These are phyloP conservation scores for Cicer cuneatum DNA, from an alignment of 306 rosid genomes.

Conservation along the genomic window DNA sequence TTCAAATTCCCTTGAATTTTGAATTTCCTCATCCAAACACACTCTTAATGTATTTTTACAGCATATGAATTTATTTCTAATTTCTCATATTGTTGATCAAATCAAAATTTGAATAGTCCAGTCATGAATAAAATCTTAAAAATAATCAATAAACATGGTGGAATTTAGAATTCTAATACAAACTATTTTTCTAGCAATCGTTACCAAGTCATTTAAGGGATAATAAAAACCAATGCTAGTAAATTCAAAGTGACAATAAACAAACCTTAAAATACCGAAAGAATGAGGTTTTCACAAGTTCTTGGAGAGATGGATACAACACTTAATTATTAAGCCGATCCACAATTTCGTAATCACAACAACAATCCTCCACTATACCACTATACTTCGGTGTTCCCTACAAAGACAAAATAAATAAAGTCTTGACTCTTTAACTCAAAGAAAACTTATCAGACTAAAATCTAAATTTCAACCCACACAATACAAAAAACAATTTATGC, in stretches of 20 bases:
- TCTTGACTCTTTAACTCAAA: too few relatives aligned
- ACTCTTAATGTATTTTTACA: slow-evolving; percentile 7
- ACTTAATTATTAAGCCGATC: slow-evolving; percentile 60
- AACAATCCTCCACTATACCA: slow-evolving; percentile 76
- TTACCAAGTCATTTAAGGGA: neutral
- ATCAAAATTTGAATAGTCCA: slow-evolving; percentile 17
- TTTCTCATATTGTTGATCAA: slow-evolving; percentile 29
- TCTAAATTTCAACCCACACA: too few relatives aligned
- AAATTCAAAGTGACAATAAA: slow-evolving; percentile 1
- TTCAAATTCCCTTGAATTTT: too few relatives aligned
- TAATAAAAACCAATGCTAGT: neutral
- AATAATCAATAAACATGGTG: neutral
- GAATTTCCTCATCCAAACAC: too few relatives aligned
- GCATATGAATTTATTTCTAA: neutral
- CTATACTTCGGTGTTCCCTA: slow-evolving; percentile 60
- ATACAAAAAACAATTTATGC: neutral
- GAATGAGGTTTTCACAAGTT: slow-evolving; percentile 67
- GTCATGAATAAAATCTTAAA: slow-evolving; percentile 11
- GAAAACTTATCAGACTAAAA: neutral
- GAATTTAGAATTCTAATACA: neutral
- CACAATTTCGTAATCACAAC: slow-evolving; percentile 74
- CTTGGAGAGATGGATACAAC: slow-evolving; percentile 62
- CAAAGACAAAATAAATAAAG: neutral
- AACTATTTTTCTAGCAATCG: neutral
- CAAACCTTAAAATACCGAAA: slow-evolving; percentile 74